These are phyloP conservation scores for Myxozyma sirexii DNA, from an alignment of 805 yeast species.

Conservation along the genomic window DNA sequence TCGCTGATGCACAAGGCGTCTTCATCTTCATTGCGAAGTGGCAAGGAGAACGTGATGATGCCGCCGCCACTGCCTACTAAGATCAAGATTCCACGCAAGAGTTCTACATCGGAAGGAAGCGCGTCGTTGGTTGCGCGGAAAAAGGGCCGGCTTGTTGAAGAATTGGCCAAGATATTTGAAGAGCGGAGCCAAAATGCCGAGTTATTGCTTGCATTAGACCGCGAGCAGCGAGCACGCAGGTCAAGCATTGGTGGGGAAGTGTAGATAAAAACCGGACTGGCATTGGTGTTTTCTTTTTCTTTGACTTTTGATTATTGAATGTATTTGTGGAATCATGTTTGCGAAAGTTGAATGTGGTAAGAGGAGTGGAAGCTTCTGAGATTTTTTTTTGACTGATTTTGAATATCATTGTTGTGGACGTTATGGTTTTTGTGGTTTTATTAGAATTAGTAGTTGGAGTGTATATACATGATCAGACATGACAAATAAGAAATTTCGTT, in stretches of 20 bases:
- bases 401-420: too few relatives aligned
- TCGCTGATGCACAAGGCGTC: constrained; percentile 1
- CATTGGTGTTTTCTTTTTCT: neutral
- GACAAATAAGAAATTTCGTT: neutral
- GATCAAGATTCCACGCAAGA: neutral
- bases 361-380: too few relatives aligned
- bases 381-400: too few relatives aligned
- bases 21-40: neutral
- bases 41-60: constrained; percentile 14
- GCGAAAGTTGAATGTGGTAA: too few relatives aligned
- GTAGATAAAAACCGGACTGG: neutral
- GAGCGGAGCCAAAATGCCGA: constrained; percentile 35
- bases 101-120: neutral
- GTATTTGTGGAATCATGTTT: too few relatives aligned
- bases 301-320: too few relatives aligned
- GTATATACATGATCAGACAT: neutral
- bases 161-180: constrained; percentile 31
- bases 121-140: constrained; percentile 12
- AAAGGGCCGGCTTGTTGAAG: constrained; percentile 33
- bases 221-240: constrained; percentile 3
- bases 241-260: neutral
- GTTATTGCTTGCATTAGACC: constrained; percentile 26
- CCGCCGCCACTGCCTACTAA: constrained; percentile 21
- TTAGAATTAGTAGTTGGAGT: too few relatives aligned
- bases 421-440: too few relatives aligned